Percentiles rank a stretch among this genome's conserved stretches.
Conservation (phyloP, 2,329 filamentous ascomycete genomes). For the Xylariales sp. region DNA sequence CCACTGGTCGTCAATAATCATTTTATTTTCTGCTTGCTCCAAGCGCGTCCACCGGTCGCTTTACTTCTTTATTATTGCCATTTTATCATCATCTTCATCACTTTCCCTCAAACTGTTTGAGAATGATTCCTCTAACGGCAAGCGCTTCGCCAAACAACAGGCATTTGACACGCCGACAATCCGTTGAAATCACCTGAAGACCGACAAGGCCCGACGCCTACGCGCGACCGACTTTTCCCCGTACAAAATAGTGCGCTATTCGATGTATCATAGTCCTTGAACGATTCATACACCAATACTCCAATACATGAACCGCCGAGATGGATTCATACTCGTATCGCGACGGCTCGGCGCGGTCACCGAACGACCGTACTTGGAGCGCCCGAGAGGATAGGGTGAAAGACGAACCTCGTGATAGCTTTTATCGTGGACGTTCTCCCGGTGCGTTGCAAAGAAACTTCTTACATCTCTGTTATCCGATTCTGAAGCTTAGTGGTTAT, state of each 20-base stretch:
- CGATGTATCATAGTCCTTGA: conserved; percentile 20
- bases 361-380: conserved; percentile 64
- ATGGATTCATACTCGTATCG: conserved; percentile 70
- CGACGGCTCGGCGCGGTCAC: conserved; percentile 64
- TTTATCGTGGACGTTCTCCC: conserved; percentile 76
- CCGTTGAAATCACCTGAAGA: conserved; percentile 46
- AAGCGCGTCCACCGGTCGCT: conserved; percentile 41
- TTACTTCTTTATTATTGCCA: conserved; percentile 41
- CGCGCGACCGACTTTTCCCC: conserved; percentile 35
- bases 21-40: conserved; percentile 49
- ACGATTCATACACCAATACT: conserved; percentile 2
- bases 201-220: conserved; percentile 39
- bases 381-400: conserved; percentile 64
- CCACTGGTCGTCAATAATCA: conserved; percentile 39
- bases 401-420: conserved; percentile 68
- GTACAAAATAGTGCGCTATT: conserved; percentile 39
- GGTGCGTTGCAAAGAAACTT: conserved; percentile 62
- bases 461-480: conserved; percentile 36
- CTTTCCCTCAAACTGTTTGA: conserved; percentile 49
- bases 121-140: conserved; percentile 67
- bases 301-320: conserved; percentile 32
- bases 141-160: conserved; percentile 64
- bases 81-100: conserved; percentile 39
- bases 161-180: conserved; percentile 47
- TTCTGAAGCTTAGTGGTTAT: not conserved